phyloP scores from a whole-genome alignment of 768 basidiomycete genomes.

The Panus rudis region DNA sequence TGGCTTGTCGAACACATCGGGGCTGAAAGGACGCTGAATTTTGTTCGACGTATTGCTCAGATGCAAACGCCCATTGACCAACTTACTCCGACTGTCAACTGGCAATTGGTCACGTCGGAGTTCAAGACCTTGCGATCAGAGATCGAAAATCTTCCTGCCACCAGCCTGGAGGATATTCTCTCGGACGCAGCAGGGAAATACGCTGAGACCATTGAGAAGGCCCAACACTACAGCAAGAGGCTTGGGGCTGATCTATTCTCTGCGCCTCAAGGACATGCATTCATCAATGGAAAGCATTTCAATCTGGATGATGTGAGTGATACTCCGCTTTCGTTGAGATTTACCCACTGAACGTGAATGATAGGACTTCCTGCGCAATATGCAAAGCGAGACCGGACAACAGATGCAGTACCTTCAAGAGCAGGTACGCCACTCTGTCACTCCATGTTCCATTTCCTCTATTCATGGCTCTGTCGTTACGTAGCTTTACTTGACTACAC shows the following conservation, averaged over 20 bases:
- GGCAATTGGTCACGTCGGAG: constrained; percentile 32
- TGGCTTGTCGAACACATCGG: constrained; percentile 62
- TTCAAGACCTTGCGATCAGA: constrained; percentile 24
- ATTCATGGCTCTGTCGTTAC: constrained; percentile 15
- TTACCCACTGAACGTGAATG: constrained; percentile 1
- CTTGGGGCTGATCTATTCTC: constrained; percentile 40
- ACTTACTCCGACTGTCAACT: constrained; percentile 32
- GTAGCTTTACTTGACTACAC: constrained; percentile 47
- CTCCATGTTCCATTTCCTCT: constrained; percentile 1
- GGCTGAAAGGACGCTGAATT: constrained; percentile 50
- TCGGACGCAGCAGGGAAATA: constrained; percentile 16
- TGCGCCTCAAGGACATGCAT: constrained; percentile 55
- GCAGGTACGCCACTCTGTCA: constrained; percentile 36
- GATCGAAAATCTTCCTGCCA: constrained; percentile 6
- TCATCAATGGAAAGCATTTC: constrained; percentile 85
- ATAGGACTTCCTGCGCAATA: constrained; percentile 57
- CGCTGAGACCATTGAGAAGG: constrained; percentile 30
- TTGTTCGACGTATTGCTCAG: constrained; percentile 42
- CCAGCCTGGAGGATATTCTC: constrained; percentile 36
- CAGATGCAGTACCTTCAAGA: constrained; percentile 71
- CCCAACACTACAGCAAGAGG: constrained; percentile 49
- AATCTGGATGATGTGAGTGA: constrained; percentile 57
- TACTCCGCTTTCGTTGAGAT: neutral
- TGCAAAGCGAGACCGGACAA: constrained; percentile 51
- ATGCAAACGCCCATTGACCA: constrained; percentile 24